These are phyloP conservation scores for Aspergillus fumigatiaffinis DNA, from an alignment of 2,329 filamentous ascomycete genomes.

Conservation along the genomic window DNA sequence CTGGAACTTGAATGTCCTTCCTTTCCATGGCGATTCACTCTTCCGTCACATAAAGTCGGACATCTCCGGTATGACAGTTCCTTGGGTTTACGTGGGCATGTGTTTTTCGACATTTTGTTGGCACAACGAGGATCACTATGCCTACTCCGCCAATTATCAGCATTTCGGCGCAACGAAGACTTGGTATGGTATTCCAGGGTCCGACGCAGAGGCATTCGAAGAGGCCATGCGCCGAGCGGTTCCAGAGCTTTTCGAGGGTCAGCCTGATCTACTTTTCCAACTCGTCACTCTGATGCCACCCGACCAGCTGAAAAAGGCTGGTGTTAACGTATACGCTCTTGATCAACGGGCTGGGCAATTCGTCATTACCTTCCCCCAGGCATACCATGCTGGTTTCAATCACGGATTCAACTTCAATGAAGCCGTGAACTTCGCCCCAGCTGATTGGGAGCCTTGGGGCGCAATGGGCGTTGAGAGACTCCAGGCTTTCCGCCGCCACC, in stretches of 20 bases:
- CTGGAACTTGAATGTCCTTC: conserved; percentile 94
- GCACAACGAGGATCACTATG: conserved; percentile 98
- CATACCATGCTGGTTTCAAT: conserved; percentile 97
- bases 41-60: conserved; percentile 98
- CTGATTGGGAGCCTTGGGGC: conserved; percentile 92
- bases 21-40: conserved; percentile 83
- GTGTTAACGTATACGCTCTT: conserved; percentile 88
- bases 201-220: conserved; percentile 92
- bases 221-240: conserved; percentile 92
- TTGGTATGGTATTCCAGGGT: conserved; percentile 96
- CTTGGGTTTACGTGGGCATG: conserved; percentile 99
- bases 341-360: conserved; percentile 95
- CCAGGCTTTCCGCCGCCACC: conserved; percentile 82
- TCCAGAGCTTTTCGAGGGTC: conserved; percentile 92
- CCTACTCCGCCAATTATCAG: conserved; percentile 97
- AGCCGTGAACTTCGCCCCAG: conserved; percentile 94
- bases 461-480: conserved; percentile 80
- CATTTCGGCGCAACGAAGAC: conserved; percentile 98
- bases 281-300: conserved; percentile 93
- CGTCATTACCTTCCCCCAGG: conserved; percentile 93
- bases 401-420: conserved; percentile 99
- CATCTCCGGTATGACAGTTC: conserved; percentile 98
- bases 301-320: conserved; percentile 86
- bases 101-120: conserved; percentile 99
- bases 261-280: conserved; percentile 93